Percentiles rank a stretch among this genome's conserved stretches.
phyloP scores from a whole-genome alignment of 108 stramenopile genomes.

The Mayamaea pseudoterrestris region DNA sequence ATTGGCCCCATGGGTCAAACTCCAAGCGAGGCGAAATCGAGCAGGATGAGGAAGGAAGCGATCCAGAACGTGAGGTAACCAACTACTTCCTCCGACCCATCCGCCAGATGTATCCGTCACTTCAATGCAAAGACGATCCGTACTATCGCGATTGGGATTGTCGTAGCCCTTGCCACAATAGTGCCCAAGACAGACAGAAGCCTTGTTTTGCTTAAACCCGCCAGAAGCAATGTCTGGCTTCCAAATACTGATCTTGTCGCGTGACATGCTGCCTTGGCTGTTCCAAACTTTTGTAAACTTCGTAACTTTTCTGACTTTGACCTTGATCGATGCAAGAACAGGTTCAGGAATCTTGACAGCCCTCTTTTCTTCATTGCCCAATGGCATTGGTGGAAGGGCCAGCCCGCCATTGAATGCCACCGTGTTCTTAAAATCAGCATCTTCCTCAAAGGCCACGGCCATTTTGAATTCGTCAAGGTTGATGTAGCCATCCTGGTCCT shows the following conservation, averaged over 20 bases:
- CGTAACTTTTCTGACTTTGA: slow-evolving; percentile 84
- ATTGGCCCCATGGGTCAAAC: slow-evolving; percentile 81
- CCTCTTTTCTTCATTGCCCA: slow-evolving; percentile 48
- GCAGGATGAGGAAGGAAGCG: slow-evolving; percentile 88
- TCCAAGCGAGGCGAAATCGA: slow-evolving; percentile 92
- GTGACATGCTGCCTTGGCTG: slow-evolving; percentile 88
- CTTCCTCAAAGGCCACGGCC: slow-evolving; percentile 87
- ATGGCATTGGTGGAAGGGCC: slow-evolving; percentile 71
- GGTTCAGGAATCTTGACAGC: slow-evolving; percentile 74
- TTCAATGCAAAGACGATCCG: slow-evolving; percentile 74
- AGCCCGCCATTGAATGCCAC: slow-evolving; percentile 57
- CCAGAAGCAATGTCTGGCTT: slow-evolving; percentile 55
- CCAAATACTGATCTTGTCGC: slow-evolving; percentile 89
- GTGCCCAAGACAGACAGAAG: slow-evolving; percentile 85
- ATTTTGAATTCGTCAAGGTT: slow-evolving; percentile 92
- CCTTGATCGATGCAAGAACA: slow-evolving; percentile 80
- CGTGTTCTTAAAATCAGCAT: slow-evolving; percentile 19
- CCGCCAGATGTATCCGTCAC: slow-evolving; percentile 89
- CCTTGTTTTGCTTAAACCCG: slow-evolving; percentile 71
- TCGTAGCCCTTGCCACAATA: slow-evolving; percentile 80
- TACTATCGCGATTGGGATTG: slow-evolving; percentile 70
- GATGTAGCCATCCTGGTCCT: slow-evolving; percentile 88
- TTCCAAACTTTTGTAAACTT: slow-evolving; percentile 85
- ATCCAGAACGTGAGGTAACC: slow-evolving; percentile 86
- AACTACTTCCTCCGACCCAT: slow-evolving; percentile 83